Evolutionary conservation across 768 basidiomycete species (phyloP).

Genomic region (Tylopilus rubrobrunneus): DNA sequence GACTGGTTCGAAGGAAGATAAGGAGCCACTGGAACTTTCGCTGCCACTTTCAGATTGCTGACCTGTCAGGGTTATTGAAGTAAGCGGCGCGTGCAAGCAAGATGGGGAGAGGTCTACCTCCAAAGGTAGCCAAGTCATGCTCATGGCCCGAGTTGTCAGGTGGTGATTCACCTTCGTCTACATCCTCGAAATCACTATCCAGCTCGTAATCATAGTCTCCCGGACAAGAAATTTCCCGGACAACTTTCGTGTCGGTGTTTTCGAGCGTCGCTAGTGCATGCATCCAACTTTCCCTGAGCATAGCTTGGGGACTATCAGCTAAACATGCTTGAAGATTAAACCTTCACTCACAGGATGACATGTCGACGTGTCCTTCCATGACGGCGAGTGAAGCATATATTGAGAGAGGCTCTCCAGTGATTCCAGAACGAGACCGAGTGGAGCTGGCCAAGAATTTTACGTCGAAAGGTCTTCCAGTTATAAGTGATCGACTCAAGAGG

Average conservation of each 20-base stretch:
- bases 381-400: neutral
- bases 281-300: no score
- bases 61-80: neutral
- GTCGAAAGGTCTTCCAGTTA: conserved; percentile 17
- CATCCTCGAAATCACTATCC: conserved; percentile 23
- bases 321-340: no score
- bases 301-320: no score
- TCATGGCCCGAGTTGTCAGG: neutral
- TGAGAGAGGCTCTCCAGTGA: neutral
- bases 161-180: conserved; percentile 15
- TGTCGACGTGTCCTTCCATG: no score
- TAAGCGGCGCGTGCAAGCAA: neutral
- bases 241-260: no score
- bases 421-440: neutral
- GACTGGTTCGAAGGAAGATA: conserved; percentile 9
- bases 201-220: conserved; percentile 15
- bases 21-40: neutral
- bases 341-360: no score
- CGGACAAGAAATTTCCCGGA: conserved; percentile 7
- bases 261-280: no score
- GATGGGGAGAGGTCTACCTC: conserved; percentile 2
- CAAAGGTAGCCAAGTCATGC: neutral
- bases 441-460: conserved; percentile 16
- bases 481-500: conserved; percentile 12
- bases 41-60: neutral